phyloP scores from a whole-genome alignment of 2,329 filamentous ascomycete genomes.

The Fusarium sp. region DNA sequence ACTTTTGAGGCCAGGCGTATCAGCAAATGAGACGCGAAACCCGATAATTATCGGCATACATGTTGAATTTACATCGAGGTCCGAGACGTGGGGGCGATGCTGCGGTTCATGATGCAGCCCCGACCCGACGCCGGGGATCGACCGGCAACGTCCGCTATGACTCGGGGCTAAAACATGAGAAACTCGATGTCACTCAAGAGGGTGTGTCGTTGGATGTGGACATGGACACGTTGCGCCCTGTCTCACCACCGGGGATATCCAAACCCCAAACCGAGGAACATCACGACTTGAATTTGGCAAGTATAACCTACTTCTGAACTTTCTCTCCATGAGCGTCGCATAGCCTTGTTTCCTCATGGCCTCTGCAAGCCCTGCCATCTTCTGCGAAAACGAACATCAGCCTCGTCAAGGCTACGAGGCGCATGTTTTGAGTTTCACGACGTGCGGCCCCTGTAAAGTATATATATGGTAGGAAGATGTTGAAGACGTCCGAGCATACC shows the following conservation, averaged over 20 bases:
- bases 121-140: conserved; percentile 16
- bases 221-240: not conserved
- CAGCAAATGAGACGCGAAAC: conserved; percentile 10
- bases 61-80: not conserved
- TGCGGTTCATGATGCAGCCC: not conserved
- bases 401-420: not conserved
- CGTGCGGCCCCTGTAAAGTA: not conserved
- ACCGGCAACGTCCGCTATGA: conserved; percentile 28
- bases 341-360: not conserved
- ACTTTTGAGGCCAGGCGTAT: conserved; percentile 2
- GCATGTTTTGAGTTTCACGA: not conserved
- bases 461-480: not conserved
- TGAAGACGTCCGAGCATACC: not conserved
- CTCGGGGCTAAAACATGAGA: conserved; percentile 14
- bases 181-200: not conserved
- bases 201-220: not conserved
- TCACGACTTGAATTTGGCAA: not conserved
- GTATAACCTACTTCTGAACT: not conserved
- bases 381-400: not conserved
- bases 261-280: not conserved
- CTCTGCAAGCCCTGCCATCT: conserved; percentile 1
- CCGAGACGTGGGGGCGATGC: not conserved
- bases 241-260: not conserved
- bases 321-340: not conserved
- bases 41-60: conserved; percentile 10